Base-by-base conservation (phyloP, 2,329 filamentous ascomycete species). In the Penicillium sp. region DNA sequence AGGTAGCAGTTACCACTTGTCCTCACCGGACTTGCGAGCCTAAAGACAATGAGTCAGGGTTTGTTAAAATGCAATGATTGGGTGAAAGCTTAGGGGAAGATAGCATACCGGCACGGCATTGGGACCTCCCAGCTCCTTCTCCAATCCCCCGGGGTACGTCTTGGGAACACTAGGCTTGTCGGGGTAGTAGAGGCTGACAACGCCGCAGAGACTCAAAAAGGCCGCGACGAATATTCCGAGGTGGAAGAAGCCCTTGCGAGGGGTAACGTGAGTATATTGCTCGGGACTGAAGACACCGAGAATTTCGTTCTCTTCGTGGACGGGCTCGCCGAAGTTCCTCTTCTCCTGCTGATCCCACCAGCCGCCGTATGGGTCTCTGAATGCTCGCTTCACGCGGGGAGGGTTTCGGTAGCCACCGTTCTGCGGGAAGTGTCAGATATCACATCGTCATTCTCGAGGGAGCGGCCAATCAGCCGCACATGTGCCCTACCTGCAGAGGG, bases 291-390 rank as follows among this genome's bases (percentile, higher is more conserved):
- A 90, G 49, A 95, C 83, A 54, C 88, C 89, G 41, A 96, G 74
- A 41, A 88, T 76, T 64, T 98, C 93, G 67, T 95, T 84, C 66
- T 98, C 92, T 68, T 98, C 93, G 67, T 98, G 90, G 35, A 94
- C 80, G 9, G 90, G 86, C 68, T 98, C 93, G 67, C 89, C 89
- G 64, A 85, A 96, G 75, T 98, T 96, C 59, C 92, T 80, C 63
- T 89, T 82, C 68, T 96, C 92, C 71, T 98, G 92, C 67, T 88
- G 84, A 69, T 98, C 90, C 86, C 88, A 96, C 87, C 88, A 98
- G 61, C 86, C 82, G 61, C 69, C 90, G 64, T 96, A 79, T 23
- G 93, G 92, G 66, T 96, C 92, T 63, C 92, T 86, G 71, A 87
- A 85, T 66, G 88, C 82, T 54, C 90, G 84, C 75, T 95, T 95